These are phyloP conservation scores for Neurospora sp. DNA, from an alignment of 2,329 filamentous ascomycete genomes.

Conservation along the genomic window DNA sequence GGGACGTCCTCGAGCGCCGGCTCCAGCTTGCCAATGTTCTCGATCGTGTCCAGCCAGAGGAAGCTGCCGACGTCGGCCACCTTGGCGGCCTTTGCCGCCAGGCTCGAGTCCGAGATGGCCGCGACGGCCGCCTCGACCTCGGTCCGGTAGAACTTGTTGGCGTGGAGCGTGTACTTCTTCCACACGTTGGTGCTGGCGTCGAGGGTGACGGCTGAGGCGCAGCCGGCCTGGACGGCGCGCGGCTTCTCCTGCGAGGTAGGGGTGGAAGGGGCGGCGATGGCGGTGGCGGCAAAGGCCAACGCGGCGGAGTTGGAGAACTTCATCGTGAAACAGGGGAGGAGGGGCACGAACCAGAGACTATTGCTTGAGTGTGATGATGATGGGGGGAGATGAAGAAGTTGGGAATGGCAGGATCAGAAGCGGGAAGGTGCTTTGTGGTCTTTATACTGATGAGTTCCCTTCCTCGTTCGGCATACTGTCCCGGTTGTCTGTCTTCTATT, in stretches of 20 bases:
- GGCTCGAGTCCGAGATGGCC: conserved; percentile 20
- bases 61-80: conserved; percentile 31
- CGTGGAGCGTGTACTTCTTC: conserved; percentile 28
- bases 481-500: conserved; percentile 2
- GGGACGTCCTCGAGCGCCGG: conserved; percentile 26
- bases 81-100: conserved; percentile 22
- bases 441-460: conserved; percentile 16
- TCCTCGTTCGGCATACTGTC: conserved; percentile 1
- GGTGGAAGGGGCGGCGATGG: conserved; percentile 23
- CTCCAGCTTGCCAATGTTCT: conserved; percentile 27
- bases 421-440: conserved; percentile 9
- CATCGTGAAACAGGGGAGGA: conserved; percentile 20
- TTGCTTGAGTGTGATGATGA: conserved; percentile 8
- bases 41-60: conserved; percentile 31
- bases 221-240: conserved; percentile 21
- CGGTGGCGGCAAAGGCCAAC: conserved; percentile 25
- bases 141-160: conserved; percentile 28
- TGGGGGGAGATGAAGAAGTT: conserved; percentile 6
- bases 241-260: conserved; percentile 19
- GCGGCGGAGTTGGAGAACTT: conserved; percentile 26
- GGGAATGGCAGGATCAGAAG: conserved; percentile 1
- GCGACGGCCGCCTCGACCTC: conserved; percentile 27
- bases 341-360: conserved; percentile 6
- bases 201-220: conserved; percentile 26
- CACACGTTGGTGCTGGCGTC: conserved; percentile 29